Conservation (phyloP, 495 filamentous ascomycete species). For the Trichoderma virens region DNA sequence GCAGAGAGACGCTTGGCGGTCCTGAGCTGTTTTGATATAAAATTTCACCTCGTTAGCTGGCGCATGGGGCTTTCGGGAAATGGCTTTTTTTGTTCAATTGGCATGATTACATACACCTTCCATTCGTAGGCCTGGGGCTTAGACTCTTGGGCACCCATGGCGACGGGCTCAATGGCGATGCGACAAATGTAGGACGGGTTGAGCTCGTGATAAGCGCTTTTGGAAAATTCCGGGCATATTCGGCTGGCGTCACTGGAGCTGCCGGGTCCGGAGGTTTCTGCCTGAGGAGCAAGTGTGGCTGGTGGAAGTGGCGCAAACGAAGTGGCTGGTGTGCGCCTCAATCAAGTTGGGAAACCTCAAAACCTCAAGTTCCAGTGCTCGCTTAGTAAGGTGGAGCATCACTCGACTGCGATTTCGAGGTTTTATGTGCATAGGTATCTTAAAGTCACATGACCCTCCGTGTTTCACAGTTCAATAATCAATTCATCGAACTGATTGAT, state of each 20-base stretch:
- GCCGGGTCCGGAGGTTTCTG: background rate
- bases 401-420: too few relatives aligned
- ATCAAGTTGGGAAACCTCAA: too few relatives aligned
- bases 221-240: conserved; percentile 4
- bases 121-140: conserved; percentile 18
- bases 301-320: background rate
- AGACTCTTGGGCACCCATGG: conserved; percentile 11
- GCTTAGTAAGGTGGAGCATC: too few relatives aligned
- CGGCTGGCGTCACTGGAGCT: conserved; percentile 1
- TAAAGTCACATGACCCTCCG: background rate
- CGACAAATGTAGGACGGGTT: background rate
- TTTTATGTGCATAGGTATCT: too few relatives aligned
- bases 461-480: too few relatives aligned
- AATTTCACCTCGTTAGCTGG: background rate
- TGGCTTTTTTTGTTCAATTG: background rate
- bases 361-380: too few relatives aligned
- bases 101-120: conserved; percentile 16
- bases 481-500: too few relatives aligned
- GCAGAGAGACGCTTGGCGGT: conserved; percentile 78
- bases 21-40: conserved; percentile 49
- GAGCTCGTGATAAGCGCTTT: background rate
- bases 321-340: background rate
- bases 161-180: conserved; percentile 10
- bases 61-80: background rate
- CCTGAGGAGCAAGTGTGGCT: conserved; percentile 2